Base-by-base conservation (phyloP, 495 filamentous ascomycete species). In the Collariella sp. region DNA sequence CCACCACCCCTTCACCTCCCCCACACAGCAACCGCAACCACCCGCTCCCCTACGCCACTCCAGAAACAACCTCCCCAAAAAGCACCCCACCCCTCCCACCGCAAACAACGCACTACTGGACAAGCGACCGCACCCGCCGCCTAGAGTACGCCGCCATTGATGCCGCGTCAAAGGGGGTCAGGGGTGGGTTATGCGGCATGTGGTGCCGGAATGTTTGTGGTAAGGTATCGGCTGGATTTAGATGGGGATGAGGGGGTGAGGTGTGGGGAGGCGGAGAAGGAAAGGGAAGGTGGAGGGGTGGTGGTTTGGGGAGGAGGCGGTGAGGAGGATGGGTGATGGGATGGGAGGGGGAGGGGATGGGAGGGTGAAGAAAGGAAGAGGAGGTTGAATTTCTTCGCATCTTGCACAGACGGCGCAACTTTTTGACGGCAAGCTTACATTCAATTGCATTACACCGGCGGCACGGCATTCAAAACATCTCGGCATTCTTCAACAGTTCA, bases 71-170 rank as follows among this genome's bases (percentile, higher is more conserved):
- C n/a, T n/a, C n/a, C n/a, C n/a, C n/a, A n/a, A 31, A 31, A 31
- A 5, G 26, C 26, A 31, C 1, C 51, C 54, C 0, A 38, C 61
- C 65, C 22, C 62, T 68, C 0, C 78, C 76, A 4, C 78, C 78
- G 18, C 70, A 76, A 44, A 81, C 77, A n/a, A 73, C 72, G 2
- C 75, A 78, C 46, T 81, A 81, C 58, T 81, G 77, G 77, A 79
- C 75, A 3, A 78, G 74, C 50, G 76, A 79, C 56, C 67, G 70
- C 38, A 79, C 77, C 5, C 71, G 78, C 10, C 60, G 76, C 15
- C 63, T 79, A 6, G 78, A 81, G 58, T 81, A 81, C 61, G 78
- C 78, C 1, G 78, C 78, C 19, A 81, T 81, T 44, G 78, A 81
- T 51, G 76, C 77, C 1, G 78, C 78, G 3, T 72, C 69, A 31